Evolutionary conservation across 805 yeast species (phyloP), one percentile per base, ranked within the genome.

Genomic region (Saccharomycopsis babjevae): DNA sequence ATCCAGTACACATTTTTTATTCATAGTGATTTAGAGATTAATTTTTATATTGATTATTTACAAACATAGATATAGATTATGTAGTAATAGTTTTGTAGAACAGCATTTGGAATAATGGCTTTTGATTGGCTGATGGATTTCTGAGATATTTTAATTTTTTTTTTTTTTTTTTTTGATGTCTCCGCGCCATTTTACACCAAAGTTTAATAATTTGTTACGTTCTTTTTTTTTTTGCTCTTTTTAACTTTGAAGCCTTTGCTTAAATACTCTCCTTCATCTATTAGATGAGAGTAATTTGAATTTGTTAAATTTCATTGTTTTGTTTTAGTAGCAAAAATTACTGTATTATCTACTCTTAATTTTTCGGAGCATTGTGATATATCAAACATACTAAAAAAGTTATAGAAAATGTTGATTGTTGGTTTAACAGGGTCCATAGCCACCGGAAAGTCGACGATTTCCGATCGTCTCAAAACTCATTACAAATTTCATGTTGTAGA

Each of bases 361-460:
- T 46, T 22, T 13, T 25, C 22, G 16, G 22, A 13, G 40, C 40
- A 34, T 7, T 34, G 3, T 3, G 10, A 34, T 34, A 34, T 7
- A 34, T 34, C 15, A 34, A 34, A 34, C 38, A 34, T 34, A 34
- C n/a, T n/a, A 13, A 34, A 34, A 34, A 34, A 34, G 13, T 40
- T 40, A 40, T 40, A 3, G 46, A 59, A 7, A 30, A 93, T 94
- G 99, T 79, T 94, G 54, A 79, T 94, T 38, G 80, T 94, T 5
- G 99, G 99, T 0, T 79, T 94, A n/a, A 94, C 99, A 0, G 99
- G 99, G 1, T 97, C 97, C 1, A 94, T 94, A 57, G 97, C 97
- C 5, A 81, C 94, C n/a, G 99, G 99, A 2, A 94, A 94, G 69
- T 86, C 96, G 20, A 93, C 98, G 0, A 97, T 89, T 0, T 89